Evolutionary conservation across 352 stramenopile species (phyloP), one percentile per base, ranked within the genome.

Genomic region (Globisporangium alternatum): DNA sequence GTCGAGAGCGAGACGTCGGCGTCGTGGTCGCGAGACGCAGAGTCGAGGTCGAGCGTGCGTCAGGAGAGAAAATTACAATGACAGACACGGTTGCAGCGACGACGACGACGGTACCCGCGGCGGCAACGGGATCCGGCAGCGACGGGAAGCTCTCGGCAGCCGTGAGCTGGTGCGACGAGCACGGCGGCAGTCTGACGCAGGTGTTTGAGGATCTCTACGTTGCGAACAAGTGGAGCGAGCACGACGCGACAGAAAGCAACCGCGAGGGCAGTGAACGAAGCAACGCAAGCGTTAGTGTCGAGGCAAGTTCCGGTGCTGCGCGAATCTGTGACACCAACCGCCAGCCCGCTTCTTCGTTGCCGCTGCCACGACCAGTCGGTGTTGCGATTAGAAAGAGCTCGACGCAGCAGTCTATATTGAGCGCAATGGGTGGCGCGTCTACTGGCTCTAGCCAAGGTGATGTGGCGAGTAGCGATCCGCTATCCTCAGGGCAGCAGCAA

Each of bases 91-190:
- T 56, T 13, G 17, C 49, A 54, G 37, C 28, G 31, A 58, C 25
- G 41, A 47, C 41, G 19, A 21, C 4, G 41, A 47, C 10, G 10
- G 9, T 44, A 4, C 17, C n/a, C n/a, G n/a, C 17, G 52, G 54
- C n/a, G 73, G 54, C 21, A 72, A 73, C 56, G 49, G 72, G 33
- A 22, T 66, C 45, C 59, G 53, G 49, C 60, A 60, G 72, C 55
- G 51, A 80, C 45, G 66, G 60, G 22, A 84, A 84, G 71, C 70
- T 88, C 56, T 80, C 79, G 33, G 77, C 78, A 2, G 76, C 77
- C 6, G 86, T 94, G 57, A 92, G 82, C 61, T 95, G 86, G 86
- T 89, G 86, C 57, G 86, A 95, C 65, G 80, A 91, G 68, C 82
- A 91, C 59, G 83, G 83, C 52, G 83, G 83, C 41, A 91, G 81